Evolutionary conservation across 1,284 basidiomycete genomes (phyloP), one percentile per base, ranked within the genome.

Genomic region (Ustilago hordei): DNA sequence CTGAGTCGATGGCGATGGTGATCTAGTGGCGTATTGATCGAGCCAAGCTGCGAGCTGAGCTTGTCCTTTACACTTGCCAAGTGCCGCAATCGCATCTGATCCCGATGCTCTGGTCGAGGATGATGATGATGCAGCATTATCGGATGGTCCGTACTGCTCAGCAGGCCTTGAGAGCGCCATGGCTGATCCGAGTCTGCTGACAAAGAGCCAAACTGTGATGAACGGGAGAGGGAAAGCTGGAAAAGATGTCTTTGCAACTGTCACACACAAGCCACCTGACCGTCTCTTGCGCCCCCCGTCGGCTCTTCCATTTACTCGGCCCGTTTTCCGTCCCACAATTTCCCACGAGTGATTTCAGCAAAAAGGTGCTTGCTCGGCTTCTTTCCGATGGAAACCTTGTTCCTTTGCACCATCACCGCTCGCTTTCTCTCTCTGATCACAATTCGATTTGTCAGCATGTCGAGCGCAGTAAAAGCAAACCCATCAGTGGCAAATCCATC

Each of bases 21-120:
- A 13, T 19, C 50, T 34, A 52, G 50, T 66, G 23, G 58, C 47
- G 48, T 61, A 50, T 15, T 64, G 64, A 56, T 67, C 60, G 47
- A 75, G 67, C 73, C 73, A 75, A 31, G 60, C 55, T 32, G 71
- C 63, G 32, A 74, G 62, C 55, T 58, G 34, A 35, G 55, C 39
- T 23, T 66, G 23, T n/a, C 9, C 19, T 8, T 55, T 31, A 31
- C 60, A 31, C 36, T 48, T 56, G 23, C 47, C 43, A 41, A 74
- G 63, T 55, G 66, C 66, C n/a, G 45, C 41, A 34, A 74, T 56
- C 47, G 65, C 48, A 50, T 72, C 70, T 31, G 54, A 54, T 23
- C 28, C 28, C 23, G 32, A 41, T 8, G 39, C 5, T 39, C 32
- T 23, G 41, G 45, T 13, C 17, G 52, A n/a, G 15, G 43, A 15